Conservation (phyloP, 805 yeast species). For the Torulaspora franciscae region DNA sequence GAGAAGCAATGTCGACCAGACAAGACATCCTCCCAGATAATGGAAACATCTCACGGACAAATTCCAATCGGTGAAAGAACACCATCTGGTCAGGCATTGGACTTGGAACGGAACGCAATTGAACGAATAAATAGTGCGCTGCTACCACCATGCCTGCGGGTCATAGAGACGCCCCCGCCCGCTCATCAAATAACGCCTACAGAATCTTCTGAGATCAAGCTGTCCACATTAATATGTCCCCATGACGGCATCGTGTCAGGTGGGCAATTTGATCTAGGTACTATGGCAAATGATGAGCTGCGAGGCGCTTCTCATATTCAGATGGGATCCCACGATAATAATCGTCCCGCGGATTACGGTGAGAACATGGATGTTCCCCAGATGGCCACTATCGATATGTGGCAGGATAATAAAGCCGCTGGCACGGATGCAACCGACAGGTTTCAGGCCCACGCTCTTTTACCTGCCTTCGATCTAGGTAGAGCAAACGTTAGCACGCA, state of each 20-base stretch:
- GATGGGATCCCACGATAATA: constrained; percentile 7
- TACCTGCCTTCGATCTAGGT: constrained; percentile 19
- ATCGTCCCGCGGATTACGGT: constrained; percentile 6
- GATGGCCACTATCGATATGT: constrained; percentile 23
- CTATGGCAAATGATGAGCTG: constrained; percentile 17
- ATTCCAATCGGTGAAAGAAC: constrained; percentile 2
- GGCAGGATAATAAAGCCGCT: constrained; percentile 23
- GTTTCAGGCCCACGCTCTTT: constrained; percentile 14
- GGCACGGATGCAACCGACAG: constrained; percentile 16
- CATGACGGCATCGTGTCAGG: not conserved
- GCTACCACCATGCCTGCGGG: constrained; percentile 28
- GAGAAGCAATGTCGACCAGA: not conserved
- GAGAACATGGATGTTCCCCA: constrained; percentile 15
- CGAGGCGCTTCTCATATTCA: constrained; percentile 24
- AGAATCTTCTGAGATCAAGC: not conserved
- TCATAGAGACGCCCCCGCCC: constrained; percentile 9
- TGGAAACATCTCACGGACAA: constrained; percentile 9
- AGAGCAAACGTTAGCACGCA: not conserved
- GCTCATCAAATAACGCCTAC: not conserved
- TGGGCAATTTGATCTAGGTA: constrained; percentile 1
- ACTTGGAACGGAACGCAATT: constrained; percentile 28
- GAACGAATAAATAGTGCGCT: constrained; percentile 31
- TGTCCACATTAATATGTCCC: constrained; percentile 4
- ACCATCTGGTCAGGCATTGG: constrained; percentile 16
- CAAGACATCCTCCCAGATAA: not conserved